Conservation (phyloP, 371 early-diverging fungal species). For the Syncephalastrum racemosum region DNA sequence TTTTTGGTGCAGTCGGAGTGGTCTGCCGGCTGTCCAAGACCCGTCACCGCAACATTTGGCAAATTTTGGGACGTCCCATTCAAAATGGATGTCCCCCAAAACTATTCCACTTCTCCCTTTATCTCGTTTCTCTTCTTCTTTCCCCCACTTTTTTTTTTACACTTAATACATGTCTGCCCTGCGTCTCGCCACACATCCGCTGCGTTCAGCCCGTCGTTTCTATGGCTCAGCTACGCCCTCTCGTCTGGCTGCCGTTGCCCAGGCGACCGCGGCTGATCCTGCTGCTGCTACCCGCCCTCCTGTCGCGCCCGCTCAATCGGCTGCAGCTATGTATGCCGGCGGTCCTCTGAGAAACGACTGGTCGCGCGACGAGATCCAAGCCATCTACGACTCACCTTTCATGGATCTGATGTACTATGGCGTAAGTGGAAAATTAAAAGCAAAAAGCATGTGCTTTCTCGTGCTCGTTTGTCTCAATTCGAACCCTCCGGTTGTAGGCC, state of each 20-base stretch:
- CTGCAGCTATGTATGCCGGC: slow-evolving; percentile 60
- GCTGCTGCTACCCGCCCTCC: slow-evolving; percentile 10
- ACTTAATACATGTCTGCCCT: slow-evolving; percentile 41
- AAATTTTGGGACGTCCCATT: neutral
- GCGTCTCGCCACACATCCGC: slow-evolving; percentile 38
- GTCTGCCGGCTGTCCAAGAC: neutral
- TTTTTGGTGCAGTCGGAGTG: neutral
- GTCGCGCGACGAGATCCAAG: slow-evolving; percentile 74
- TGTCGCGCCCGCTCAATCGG: slow-evolving; percentile 38
- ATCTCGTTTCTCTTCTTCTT: slow-evolving; percentile 16
- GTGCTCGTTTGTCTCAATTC: neutral
- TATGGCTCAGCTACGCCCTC: slow-evolving; percentile 53
- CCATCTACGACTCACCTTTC: slow-evolving; percentile 79
- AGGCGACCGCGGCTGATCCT: slow-evolving; percentile 19
- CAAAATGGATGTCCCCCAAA: slow-evolving; percentile 1
- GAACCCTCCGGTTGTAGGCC: slow-evolving; percentile 46
- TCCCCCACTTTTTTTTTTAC: slow-evolving; percentile 28
- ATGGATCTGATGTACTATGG: slow-evolving; percentile 79
- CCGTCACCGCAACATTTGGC: neutral
- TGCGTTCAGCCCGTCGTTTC: slow-evolving; percentile 35
- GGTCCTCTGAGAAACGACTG: slow-evolving; percentile 71
- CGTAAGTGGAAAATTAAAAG: slow-evolving; percentile 44
- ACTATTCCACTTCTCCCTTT: neutral
- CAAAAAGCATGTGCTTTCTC: neutral
- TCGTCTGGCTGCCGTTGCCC: slow-evolving; percentile 55